Base-by-base conservation (phyloP, 139 green algal genomes). In the Protoeuglena noctilucae region DNA sequence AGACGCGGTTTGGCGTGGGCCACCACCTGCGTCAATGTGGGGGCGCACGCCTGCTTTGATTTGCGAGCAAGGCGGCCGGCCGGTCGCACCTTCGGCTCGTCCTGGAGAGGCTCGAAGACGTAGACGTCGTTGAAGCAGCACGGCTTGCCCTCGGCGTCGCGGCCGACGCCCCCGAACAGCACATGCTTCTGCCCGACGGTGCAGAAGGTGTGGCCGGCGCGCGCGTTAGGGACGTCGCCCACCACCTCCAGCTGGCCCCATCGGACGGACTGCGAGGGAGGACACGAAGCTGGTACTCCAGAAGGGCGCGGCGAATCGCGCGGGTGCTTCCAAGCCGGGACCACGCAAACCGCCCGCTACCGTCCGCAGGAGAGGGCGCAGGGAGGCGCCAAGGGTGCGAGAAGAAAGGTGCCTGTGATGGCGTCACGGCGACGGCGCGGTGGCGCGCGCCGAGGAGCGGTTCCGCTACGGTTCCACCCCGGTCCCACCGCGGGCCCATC, bases 181-280 rank as follows among this genome's bases (percentile, higher is more conserved):
- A 31, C 22, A 21, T 16, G 34, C 48, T 50, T 50, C 18, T 70
- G 73, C 16, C 76, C 76, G 1, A 87, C 56, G 2, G 63, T 73
- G 3, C 72, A 84, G 60, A 92, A 82, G 2, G 67, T 76, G 68
- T 92, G 82, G 0, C 82, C 82, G n/a, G 74, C 78, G 19, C 82
- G 61, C 0, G 79, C 40, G 30, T 51, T 68, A 17, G 81, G 81
- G 21, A 64, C 58, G 18, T 62, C 57, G 5, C 71, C 74, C 48
- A 53, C 21, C 1, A 68, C 40, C 12, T 62, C 56, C 4, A 63
- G 62, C 14, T 72, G 41, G 48, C 72, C 62, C 72, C 72, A 79
- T 22, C 40, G 50, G 4, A 79, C 48, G 46, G 47, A 65, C 71
- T 75, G 65, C 59, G 12, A 7, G 34, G 9, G 12, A 43, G 34